Base-by-base conservation (phyloP, 2,329 filamentous ascomycete genomes). In the Huntiella decipiens region DNA sequence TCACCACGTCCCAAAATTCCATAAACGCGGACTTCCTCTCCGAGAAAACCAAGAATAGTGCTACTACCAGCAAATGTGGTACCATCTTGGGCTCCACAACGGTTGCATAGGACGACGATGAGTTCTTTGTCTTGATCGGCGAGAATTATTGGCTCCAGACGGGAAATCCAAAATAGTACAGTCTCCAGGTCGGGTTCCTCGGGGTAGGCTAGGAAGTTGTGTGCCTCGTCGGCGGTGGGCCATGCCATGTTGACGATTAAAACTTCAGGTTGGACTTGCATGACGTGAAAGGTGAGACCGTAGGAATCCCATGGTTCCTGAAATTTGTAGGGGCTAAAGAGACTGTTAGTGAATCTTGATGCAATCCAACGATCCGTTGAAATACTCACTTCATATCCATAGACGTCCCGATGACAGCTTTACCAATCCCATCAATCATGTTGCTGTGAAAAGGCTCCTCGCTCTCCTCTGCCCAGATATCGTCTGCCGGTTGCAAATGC, bases 221-320 rank as follows among this genome's bases (percentile, higher is more conserved):
- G 64, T 1, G 58, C 65, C 54, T 65, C 68, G 51, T 66, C 73
- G 46, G 57, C 64, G 1, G 80, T 84, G 31, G 82, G 65, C 82
- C 82, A 88, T 0, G 83, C 81, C 82, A 87, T 87, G 2, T 72
- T 74, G 0, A 88, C 53, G 31, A 86, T 71, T 1, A 83, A 74
- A 0, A 87, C 52, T 11, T 75, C 74, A 0, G 77, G 70, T 0
- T 66, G 54, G 0, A 63, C 59, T 1, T 73, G 60, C 0, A 84
- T 56, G 6, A 78, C 62, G 37, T 81, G 74, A 17, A 63, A 70
- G 0, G 67, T 67, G 64, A 10, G 46, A 47, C 61, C 52, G 12
- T 46, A 52, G 0, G 51, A 54, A 4, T 58, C 38, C 52, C 51
- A 53, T 2, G 46, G 40, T 1, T 48, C 47, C 12, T 52, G 44